These are phyloP conservation scores for Colletotrichum tropicale DNA, from an alignment of 2,329 filamentous ascomycete species.

Conservation along the genomic window DNA sequence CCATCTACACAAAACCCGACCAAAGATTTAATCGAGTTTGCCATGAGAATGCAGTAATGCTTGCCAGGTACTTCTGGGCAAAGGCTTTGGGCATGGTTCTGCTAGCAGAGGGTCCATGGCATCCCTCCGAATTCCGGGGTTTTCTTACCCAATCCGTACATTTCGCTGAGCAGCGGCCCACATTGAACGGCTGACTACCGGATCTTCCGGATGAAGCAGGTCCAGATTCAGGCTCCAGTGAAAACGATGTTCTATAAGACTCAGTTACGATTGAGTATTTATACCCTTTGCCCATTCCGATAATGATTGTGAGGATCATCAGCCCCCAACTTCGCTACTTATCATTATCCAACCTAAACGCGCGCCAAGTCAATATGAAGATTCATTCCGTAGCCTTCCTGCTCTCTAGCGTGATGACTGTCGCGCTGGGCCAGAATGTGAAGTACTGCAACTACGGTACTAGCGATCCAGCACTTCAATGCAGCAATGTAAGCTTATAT, in stretches of 20 bases:
- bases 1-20: neutral
- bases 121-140: neutral
- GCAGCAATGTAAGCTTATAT: neutral
- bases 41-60: neutral
- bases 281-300: neutral
- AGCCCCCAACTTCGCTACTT: neutral
- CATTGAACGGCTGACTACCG: neutral
- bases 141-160: neutral
- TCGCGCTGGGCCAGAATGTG: neutral
- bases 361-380: neutral
- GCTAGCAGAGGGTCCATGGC: neutral
- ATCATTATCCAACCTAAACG: neutral
- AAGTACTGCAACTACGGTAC: neutral
- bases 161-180: neutral
- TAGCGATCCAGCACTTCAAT: neutral
- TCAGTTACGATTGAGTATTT: neutral
- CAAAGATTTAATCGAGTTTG: neutral
- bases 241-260: neutral
- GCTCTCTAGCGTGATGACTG: neutral
- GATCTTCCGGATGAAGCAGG: neutral
- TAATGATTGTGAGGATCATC: neutral
- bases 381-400: neutral
- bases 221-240: neutral
- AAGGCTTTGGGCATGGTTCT: neutral
- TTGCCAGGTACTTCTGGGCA: neutral